A percentile compares a stretch with the other conserved stretches of the same genome.
phyloP scores from a whole-genome alignment of 2,329 filamentous ascomycete genomes.

The Furcasterigmium sp. region DNA sequence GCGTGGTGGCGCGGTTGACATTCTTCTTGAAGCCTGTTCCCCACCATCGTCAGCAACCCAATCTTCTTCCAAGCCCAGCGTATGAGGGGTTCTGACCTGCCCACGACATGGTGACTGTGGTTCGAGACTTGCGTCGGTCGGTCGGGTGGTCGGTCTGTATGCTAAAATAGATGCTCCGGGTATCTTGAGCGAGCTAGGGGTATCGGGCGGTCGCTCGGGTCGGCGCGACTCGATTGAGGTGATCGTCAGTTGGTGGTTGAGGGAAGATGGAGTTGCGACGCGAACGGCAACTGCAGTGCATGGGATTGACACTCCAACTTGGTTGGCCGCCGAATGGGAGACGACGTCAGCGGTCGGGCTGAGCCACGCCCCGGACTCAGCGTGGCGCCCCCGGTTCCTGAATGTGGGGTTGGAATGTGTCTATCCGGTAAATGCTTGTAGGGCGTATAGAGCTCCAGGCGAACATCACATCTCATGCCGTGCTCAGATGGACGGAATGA shows the following conservation, averaged over 20 bases:
- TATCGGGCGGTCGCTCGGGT: background rate
- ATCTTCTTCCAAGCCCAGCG: constrained; percentile 1
- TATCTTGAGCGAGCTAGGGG: too few species aligned
- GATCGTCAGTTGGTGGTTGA: constrained; percentile 4
- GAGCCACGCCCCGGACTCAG: constrained; percentile 2
- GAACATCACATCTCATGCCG: too few species aligned
- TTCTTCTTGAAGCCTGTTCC: constrained; percentile 66
- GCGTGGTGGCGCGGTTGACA: constrained; percentile 97
- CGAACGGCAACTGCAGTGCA: background rate
- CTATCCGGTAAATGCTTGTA: too few species aligned
- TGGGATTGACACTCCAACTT: background rate
- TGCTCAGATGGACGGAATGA: too few species aligned
- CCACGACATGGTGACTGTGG: constrained; percentile 57
- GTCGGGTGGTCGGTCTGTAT: too few species aligned
- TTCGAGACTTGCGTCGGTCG: background rate
- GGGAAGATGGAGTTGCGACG: background rate
- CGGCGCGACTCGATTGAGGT: background rate
- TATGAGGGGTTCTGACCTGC: constrained; percentile 45
- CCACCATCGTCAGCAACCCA: background rate
- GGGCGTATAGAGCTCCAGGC: too few species aligned
- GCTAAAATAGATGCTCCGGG: too few species aligned
- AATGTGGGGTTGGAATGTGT: too few species aligned
- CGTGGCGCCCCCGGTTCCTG: background rate
- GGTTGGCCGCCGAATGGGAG: background rate
- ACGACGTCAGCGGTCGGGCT: constrained; percentile 4